Evolutionary conservation across 441 rosid species (phyloP).

Genomic region (Omphalea diandra): DNA sequence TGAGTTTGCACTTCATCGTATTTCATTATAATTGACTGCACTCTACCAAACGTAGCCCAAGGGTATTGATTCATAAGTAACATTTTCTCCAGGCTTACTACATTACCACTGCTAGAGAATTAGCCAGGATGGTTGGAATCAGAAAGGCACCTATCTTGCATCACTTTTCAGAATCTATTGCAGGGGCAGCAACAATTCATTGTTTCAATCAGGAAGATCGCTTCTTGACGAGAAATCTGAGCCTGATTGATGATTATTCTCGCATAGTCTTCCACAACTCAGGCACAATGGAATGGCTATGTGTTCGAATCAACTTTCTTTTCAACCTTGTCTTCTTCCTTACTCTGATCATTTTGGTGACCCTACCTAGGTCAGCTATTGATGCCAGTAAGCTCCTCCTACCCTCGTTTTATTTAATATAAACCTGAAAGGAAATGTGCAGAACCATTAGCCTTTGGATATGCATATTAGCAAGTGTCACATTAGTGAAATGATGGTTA

Average conservation of each 20-base stretch:
- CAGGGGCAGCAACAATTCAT: slow-evolving; percentile 55
- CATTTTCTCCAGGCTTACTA: slow-evolving; percentile 45
- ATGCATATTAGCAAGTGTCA: too few species aligned
- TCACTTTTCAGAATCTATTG: slow-evolving; percentile 62
- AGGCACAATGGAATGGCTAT: slow-evolving; percentile 71
- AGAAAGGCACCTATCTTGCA: slow-evolving; percentile 66
- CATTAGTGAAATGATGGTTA: neutral
- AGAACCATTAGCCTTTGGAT: neutral
- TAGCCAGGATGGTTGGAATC: slow-evolving; percentile 70
- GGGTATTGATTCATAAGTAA: neutral
- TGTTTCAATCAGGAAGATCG: slow-evolving; percentile 57
- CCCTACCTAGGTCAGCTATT: slow-evolving; percentile 52
- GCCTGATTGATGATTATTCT: slow-evolving; percentile 53
- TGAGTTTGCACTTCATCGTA: too few species aligned
- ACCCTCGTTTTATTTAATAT: neutral
- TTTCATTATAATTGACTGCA: too few species aligned
- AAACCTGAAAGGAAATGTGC: slow-evolving; percentile 6
- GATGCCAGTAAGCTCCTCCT: slow-evolving; percentile 51
- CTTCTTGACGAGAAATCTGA: slow-evolving; percentile 39
- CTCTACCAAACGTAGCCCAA: too few species aligned
- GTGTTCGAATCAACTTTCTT: slow-evolving; percentile 57
- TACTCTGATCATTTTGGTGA: slow-evolving; percentile 53
- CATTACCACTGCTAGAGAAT: slow-evolving; percentile 64
- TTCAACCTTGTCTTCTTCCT: slow-evolving; percentile 62
- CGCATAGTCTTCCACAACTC: slow-evolving; percentile 55